A percentile compares a stretch with the other conserved stretches of the same genome.
These are phyloP conservation scores for Termitomyces sp. DNA, from an alignment of 768 basidiomycete species.

Conservation along the genomic window DNA sequence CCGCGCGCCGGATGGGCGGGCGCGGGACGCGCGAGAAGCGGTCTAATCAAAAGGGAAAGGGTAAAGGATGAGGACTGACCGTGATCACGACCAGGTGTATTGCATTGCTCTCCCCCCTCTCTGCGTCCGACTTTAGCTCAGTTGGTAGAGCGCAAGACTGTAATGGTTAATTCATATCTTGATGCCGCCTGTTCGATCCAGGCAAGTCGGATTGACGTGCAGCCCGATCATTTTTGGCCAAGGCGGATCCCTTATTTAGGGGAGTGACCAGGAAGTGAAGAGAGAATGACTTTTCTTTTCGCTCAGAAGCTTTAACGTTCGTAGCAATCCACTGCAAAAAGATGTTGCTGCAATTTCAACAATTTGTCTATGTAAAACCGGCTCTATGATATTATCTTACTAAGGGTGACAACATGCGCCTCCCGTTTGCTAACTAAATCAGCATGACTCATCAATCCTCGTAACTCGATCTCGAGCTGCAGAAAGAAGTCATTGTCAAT, in stretches of 20 bases:
- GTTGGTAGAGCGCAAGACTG: constrained; percentile 38
- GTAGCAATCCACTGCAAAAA: too few relatives aligned
- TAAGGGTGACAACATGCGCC: constrained; percentile 41
- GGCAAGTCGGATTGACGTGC: background rate
- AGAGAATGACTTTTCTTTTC: too few relatives aligned
- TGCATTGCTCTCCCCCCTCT: too few relatives aligned
- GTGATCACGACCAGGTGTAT: too few relatives aligned
- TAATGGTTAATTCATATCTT: constrained; percentile 5
- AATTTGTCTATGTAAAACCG: background rate
- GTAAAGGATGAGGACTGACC: too few relatives aligned
- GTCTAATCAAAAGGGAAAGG: too few relatives aligned
- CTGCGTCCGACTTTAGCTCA: constrained; percentile 44
- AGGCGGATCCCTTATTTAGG: too few relatives aligned
- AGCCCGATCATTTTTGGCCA: too few relatives aligned
- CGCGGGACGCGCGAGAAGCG: too few relatives aligned
- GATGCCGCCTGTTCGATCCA: constrained; percentile 11
- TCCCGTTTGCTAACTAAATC: constrained; percentile 54
- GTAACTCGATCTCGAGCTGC: constrained; percentile 55
- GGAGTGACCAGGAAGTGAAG: too few relatives aligned
- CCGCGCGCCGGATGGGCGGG: too few relatives aligned
- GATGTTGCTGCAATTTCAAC: background rate
- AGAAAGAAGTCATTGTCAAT: background rate
- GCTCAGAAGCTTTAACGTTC: too few relatives aligned
- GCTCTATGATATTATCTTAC: constrained; percentile 30
- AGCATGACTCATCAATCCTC: constrained; percentile 41